Evolutionary conservation across 2,329 filamentous ascomycete species (phyloP).

Genomic region (Elsinoe perseae): DNA sequence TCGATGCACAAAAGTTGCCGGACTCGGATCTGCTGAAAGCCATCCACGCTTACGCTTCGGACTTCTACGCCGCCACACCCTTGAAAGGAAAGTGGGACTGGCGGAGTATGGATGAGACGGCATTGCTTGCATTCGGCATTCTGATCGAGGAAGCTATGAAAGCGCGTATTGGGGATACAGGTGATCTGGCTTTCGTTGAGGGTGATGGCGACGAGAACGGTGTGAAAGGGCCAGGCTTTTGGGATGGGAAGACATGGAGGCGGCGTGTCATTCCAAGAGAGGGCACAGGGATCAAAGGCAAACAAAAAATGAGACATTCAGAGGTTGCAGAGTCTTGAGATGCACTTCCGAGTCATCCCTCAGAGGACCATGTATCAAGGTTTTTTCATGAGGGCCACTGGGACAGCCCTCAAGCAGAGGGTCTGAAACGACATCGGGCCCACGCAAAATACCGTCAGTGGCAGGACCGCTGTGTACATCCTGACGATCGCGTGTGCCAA

Average conservation of each 20-base stretch:
- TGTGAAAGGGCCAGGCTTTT: conserved; percentile 14
- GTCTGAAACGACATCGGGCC: too few species aligned
- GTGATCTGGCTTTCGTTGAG: conserved; percentile 66
- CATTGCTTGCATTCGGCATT: conserved; percentile 66
- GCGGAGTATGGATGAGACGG: conserved; percentile 68
- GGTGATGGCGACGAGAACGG: conserved; percentile 31
- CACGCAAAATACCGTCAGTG: too few species aligned
- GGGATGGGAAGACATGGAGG: conserved; percentile 14
- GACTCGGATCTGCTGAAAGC: conserved; percentile 62
- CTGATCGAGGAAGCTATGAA: conserved; percentile 63
- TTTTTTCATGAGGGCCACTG: too few species aligned
- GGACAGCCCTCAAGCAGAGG: too few species aligned
- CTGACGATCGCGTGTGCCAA: background rate
- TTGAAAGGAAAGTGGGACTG: conserved; percentile 33
- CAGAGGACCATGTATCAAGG: too few species aligned
- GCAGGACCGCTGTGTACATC: too few species aligned
- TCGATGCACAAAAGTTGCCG: conserved; percentile 48
- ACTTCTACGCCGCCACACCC: conserved; percentile 48
- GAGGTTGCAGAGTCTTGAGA: background rate
- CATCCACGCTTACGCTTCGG: conserved; percentile 59
- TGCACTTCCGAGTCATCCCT: background rate
- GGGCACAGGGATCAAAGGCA: background rate
- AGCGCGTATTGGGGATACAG: conserved; percentile 54
- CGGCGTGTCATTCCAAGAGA: background rate
- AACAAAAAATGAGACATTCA: background rate